A percentile compares a stretch with the other conserved stretches of the same genome.
These are phyloP conservation scores for Ascochyta viciae-villosae DNA, from an alignment of 2,329 filamentous ascomycete genomes.

Conservation along the genomic window DNA sequence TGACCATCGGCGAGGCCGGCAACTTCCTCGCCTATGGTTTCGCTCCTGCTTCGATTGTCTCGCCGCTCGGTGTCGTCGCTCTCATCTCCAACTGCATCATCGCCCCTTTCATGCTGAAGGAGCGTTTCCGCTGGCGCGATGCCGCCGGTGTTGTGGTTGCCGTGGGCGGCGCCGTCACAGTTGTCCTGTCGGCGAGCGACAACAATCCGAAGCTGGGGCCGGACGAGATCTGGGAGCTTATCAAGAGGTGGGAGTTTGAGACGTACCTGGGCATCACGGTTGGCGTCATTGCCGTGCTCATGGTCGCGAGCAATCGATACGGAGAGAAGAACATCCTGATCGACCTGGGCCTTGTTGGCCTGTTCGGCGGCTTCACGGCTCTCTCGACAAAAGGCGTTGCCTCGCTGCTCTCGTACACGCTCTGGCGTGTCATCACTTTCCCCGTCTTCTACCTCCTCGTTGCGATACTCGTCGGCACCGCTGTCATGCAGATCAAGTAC, in stretches of 20 bases:
- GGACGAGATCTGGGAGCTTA: conserved; percentile 86
- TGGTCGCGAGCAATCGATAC: conserved; percentile 83
- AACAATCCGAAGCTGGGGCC: conserved; percentile 91
- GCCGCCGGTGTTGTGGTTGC: conserved; percentile 88
- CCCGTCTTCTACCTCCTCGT: conserved; percentile 90
- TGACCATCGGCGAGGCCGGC: conserved; percentile 90
- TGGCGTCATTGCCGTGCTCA: conserved; percentile 74
- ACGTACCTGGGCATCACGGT: conserved; percentile 84
- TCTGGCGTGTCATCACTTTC: conserved; percentile 88
- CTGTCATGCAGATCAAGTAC: conserved; percentile 96
- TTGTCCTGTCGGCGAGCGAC: conserved; percentile 88
- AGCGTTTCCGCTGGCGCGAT: conserved; percentile 83
- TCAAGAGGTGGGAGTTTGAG: conserved; percentile 87
- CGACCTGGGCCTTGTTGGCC: conserved; percentile 87
- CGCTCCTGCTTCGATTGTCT: conserved; percentile 95
- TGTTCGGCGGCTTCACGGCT: conserved; percentile 97
- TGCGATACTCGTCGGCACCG: conserved; percentile 79
- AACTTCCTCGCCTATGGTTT: conserved; percentile 99
- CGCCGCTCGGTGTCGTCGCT: conserved; percentile 94
- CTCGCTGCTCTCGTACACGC: conserved; percentile 88
- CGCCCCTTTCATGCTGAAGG: conserved; percentile 91
- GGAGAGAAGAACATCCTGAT: conserved; percentile 88
- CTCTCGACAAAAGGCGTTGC: conserved; percentile 96
- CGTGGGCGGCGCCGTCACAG: conserved; percentile 85
- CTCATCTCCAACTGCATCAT: conserved; percentile 97